Base-by-base conservation (phyloP, 805 yeast genomes). In the Metschnikowia arizonensis region DNA sequence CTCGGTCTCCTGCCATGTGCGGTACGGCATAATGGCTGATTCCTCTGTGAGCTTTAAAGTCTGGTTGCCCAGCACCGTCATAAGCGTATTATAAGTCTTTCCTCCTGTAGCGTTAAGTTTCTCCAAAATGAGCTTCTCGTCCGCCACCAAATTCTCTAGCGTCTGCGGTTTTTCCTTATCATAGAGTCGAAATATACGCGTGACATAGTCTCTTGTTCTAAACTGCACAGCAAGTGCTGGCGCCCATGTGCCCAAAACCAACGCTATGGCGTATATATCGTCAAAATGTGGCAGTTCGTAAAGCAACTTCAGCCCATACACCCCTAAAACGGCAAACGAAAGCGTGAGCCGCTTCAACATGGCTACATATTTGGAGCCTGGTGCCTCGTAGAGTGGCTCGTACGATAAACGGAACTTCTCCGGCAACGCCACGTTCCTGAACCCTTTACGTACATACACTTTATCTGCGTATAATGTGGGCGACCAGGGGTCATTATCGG, bases 101-200 rank as follows among this genome's bases (percentile, higher is more conserved):
- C 84, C 74, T 0, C 96, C 96, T 4, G 84, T 76, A 58, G 78
- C 62, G 17, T 79, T 76, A 47, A 87, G 69, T 59, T 83, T 83
- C 59, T 87, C 90, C 36, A 85, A 64, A 7, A 87, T 69, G 42
- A 87, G 63, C 17, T 76, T 72, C 60, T 87, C 95, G 59, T 87
- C 80, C 5, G 64, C 56, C 12, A 75, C 66, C 54, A 88, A 68
- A 56, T 75, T 77, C 40, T 82, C 86, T 44, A 79, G 66, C 1
- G 85, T 81, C 58, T 86, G 90, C 0, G 82, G 79, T 56, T 76
- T 68, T 3, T 76, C 73, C 33, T 76, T 73, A 54, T 81, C 81
- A 59, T 86, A 87, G 18, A 87, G 68, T 36, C 95, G 65, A 65
- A 78, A 85, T 12, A 88, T 78, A 50, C 88, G 68, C 2, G 86